A percentile compares a stretch with the other conserved stretches of the same genome.
These are phyloP conservation scores for Trichoderma virens DNA, from an alignment of 495 filamentous ascomycete species.

Conservation along the genomic window DNA sequence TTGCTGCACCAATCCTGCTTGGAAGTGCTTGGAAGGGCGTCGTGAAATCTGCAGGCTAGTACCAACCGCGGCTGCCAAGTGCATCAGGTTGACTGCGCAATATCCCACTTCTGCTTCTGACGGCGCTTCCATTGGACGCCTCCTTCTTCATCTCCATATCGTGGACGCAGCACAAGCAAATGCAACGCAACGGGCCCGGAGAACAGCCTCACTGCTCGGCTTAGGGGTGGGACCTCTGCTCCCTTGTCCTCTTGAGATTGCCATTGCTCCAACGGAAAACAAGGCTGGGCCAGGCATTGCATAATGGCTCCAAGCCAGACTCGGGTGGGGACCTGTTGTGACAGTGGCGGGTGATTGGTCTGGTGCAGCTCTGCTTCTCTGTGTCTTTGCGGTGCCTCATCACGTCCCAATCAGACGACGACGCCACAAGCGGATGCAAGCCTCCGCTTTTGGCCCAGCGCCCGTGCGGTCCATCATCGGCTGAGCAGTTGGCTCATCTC, in stretches of 20 bases:
- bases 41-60: not conserved
- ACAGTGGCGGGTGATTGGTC: not conserved
- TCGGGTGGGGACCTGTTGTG: not conserved
- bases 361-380: not conserved
- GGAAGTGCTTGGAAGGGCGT: not conserved
- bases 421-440: conserved; percentile 1
- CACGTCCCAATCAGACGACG: conserved; percentile 5
- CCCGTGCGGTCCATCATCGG: not conserved
- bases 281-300: not conserved
- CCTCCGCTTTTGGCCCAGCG: not conserved
- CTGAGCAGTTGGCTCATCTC: conserved; percentile 4
- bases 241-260: conserved; percentile 2
- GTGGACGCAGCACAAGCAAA: not conserved
- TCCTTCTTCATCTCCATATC: not conserved
- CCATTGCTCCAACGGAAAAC: not conserved
- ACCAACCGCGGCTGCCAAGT: conserved; percentile 1
- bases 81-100: not conserved
- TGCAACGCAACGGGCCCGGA: not conserved
- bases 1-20: conserved; percentile 1
- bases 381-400: not conserved
- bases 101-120: not conserved
- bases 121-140: not conserved
- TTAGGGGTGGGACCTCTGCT: not conserved
- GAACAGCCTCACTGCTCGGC: conserved; percentile 5
- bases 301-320: too few relatives aligned